phyloP scores from a whole-genome alignment of 1,139 yeast genomes.

The Wickerhamomyces sp. region DNA sequence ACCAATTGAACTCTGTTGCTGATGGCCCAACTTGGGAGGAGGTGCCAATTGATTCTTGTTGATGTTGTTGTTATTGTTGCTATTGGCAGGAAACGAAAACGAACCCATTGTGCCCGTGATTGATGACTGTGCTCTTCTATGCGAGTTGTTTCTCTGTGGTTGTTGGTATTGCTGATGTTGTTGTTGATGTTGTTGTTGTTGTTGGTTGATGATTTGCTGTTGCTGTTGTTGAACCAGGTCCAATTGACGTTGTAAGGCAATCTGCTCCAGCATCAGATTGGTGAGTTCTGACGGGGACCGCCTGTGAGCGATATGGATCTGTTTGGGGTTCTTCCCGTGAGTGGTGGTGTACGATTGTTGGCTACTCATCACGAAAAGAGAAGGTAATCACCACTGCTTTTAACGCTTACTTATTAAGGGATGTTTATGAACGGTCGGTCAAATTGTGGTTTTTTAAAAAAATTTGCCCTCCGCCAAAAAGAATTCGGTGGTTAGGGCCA shows the following conservation, averaged over 20 bases:
- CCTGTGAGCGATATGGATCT: constrained; percentile 86
- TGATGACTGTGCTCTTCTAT: constrained; percentile 26
- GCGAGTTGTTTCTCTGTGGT: constrained; percentile 12
- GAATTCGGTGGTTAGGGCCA: too few species aligned
- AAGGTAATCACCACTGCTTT: too few species aligned
- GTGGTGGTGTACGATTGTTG: constrained; percentile 26
- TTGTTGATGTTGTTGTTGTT: constrained; percentile 22
- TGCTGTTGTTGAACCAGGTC: constrained; percentile 90
- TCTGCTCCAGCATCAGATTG: constrained; percentile 90
- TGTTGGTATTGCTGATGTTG: constrained; percentile 25
- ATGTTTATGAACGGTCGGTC: too few species aligned
- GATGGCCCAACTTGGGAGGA: constrained; percentile 11
- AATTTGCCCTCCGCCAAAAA: too few species aligned
- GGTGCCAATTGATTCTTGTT: too few species aligned
- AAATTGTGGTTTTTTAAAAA: too few species aligned
- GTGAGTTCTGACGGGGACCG: constrained; percentile 93
- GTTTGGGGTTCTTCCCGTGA: constrained; percentile 40
- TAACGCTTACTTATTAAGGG: too few species aligned
- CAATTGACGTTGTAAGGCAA: constrained; percentile 87
- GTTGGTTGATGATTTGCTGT: constrained; percentile 72
- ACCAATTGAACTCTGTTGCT: constrained; percentile 35
- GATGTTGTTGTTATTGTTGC: constrained; percentile 16
- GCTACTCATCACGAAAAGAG: constrained; percentile 10
- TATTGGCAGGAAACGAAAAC: constrained; percentile 21
- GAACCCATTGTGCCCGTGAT: constrained; percentile 27